Percentiles rank a stretch among this genome's conserved stretches.
Conservation (phyloP, 345 rosid species). For the Psidium guajava region DNA sequence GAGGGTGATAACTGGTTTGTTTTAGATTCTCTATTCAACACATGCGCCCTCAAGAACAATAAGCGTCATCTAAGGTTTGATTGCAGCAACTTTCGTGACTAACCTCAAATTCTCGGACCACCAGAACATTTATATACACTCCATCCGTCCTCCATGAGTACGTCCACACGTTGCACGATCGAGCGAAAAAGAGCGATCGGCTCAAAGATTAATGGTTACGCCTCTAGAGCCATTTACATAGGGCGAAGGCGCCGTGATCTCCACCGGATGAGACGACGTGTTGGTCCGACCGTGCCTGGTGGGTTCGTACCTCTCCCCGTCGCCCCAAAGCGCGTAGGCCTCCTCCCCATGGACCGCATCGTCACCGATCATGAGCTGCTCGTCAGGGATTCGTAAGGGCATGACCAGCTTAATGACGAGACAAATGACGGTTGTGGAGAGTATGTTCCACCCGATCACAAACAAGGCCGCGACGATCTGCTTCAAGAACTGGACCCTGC, state of each 20-base stretch:
- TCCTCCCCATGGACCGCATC: constrained; percentile 96
- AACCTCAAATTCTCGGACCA: not conserved
- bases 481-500: constrained; percentile 53
- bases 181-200: not conserved
- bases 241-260: constrained; percentile 28
- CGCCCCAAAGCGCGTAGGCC: constrained; percentile 97
- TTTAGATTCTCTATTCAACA: not conserved
- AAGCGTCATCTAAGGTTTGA: not conserved
- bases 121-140: not conserved
- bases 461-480: constrained; percentile 72
- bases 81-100: not conserved
- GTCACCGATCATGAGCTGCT: constrained; percentile 69
- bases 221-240: constrained; percentile 58
- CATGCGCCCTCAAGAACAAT: not conserved
- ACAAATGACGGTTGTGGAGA: constrained; percentile 50
- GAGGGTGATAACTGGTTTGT: not conserved
- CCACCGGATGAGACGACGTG: constrained; percentile 13
- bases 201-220: constrained; percentile 56
- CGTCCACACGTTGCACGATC: not conserved
- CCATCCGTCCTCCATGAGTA: not conserved
- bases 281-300: constrained; percentile 18
- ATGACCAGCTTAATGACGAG: constrained; percentile 44
- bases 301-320: constrained; percentile 81
- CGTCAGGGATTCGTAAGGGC: constrained; percentile 79
- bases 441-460: constrained; percentile 56